Evolutionary conservation across 129 eudicot genomes (phyloP), one percentile per base, ranked within the genome.

Genomic region (Artemisia tridentata): DNA sequence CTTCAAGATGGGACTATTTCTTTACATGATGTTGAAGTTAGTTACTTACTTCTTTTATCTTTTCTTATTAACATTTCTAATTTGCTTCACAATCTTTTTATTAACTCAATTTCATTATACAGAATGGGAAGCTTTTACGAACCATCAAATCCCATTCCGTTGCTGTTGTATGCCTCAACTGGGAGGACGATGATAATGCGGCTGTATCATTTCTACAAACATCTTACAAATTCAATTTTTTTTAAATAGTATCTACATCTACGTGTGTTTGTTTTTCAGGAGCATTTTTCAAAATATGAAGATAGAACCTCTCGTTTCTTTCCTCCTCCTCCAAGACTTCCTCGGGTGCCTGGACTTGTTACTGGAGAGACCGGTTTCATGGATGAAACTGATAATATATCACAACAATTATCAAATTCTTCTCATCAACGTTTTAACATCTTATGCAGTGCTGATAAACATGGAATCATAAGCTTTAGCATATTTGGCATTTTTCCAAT

Each of bases 401-500:
- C 86, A 67, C 81, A 78, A 77, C 96, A 89, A 62, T 75, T 93
- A 65, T 84, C 86, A 51, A 86, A 83, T 82, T 83, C 96, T 60
- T 83, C 98, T 19, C 83, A 82, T 78, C 95, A 89, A 25, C 86
- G 86, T 53, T 87, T 87, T 75, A 88, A 87, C 82, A 87, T 93
- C 69, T 53, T 93, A 29, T 89, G 99, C 72, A 90, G 99, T 82
- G 99, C 88, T 72, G 99, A 90, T 70, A 80, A 72, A 79, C 85
- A 84, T 56, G 99, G 99, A 74, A 75, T 70, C 67, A 87, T 93
- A 52, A 85, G 91, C 82, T 90, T 93, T 73, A 85, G 83, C 74
- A 90, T 93, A 82, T 93, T 93, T 77, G 99, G 99, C 81, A 85
- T 93, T 76, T 89, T 93, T 72, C 97, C 96, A 12, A 86, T 90